Evolutionary conservation across 1,139 yeast genomes (phyloP), one percentile per base, ranked within the genome.

Genomic region (Hemisphaericaspora xylofermentans): DNA sequence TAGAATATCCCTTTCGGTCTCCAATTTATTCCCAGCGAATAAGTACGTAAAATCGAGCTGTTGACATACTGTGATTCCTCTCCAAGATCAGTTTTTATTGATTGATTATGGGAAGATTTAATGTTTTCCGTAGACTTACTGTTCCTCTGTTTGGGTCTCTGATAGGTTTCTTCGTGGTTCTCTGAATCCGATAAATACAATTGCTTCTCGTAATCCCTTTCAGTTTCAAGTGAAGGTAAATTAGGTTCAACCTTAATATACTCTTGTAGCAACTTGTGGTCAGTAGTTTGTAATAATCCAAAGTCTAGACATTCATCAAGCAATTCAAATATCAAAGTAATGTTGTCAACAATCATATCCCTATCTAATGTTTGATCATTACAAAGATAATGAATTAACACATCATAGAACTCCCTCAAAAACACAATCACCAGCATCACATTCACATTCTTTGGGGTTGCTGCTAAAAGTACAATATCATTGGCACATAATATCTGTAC

Each of bases 1-100:
- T 72, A 72, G 43, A 64, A 71, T 2, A 72, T 71, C 12, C 78
- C 78, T 49, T 71, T 71, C 8, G 76, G 76, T 39, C 78, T 51
- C 78, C 78, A 72, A 49, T 65, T 70, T 17, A 72, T 66, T 0
- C 73, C 61, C 64, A 66, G 72, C 2, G 70, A 61, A 18, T 68
- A 63, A 0, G 76, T 68, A 30, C 76, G 66, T 51, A 57, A 67
- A 12, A 85, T 76, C 14, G 86, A 77, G 36, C 87, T 78, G 54
- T 85, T 84, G 45, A 84, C 69, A 26, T 54, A 47, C 16, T 53
- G 48, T 3, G 57, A 50, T 10, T 64, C 63, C 13, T 60, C 47
- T 1, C 53, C 53, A n/a, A 64, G 48, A 40, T 68, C 71, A 1
- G 66, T 52, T 14, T 56, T 61, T 16, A 65, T 54, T 13, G 77